phyloP scores from a whole-genome alignment of 768 basidiomycete species.

The Kwoniella europaea region DNA sequence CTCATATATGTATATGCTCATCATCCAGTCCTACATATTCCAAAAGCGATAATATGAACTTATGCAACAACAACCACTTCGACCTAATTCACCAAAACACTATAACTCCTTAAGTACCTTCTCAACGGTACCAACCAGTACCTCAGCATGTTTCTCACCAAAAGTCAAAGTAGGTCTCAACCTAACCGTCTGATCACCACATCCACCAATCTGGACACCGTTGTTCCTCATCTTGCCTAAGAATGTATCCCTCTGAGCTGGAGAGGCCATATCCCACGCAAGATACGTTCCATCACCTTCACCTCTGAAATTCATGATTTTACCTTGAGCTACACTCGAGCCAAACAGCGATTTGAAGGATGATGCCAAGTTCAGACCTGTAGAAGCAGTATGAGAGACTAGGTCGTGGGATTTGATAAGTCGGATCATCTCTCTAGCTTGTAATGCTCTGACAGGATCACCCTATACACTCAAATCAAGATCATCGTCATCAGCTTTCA shows the following conservation, averaged over 20 bases:
- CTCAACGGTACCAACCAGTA: slow-evolving; percentile 41
- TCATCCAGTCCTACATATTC: too few relatives aligned
- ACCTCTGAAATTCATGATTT: slow-evolving; percentile 52
- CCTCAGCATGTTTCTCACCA: slow-evolving; percentile 53
- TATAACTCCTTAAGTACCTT: slow-evolving; percentile 37
- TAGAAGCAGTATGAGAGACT: slow-evolving; percentile 55
- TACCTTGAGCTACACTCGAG: slow-evolving; percentile 19
- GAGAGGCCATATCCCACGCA: slow-evolving; percentile 57
- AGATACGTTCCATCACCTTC: slow-evolving; percentile 59
- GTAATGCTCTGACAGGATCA: slow-evolving; percentile 58
- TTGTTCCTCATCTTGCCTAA: slow-evolving; percentile 49
- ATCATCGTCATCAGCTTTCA: neutral
- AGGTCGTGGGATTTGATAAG: slow-evolving; percentile 58
- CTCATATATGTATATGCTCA: too few relatives aligned
- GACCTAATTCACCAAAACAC: neutral
- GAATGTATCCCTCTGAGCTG: slow-evolving; percentile 53
- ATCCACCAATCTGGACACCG: slow-evolving; percentile 60
- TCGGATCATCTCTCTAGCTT: slow-evolving; percentile 58
- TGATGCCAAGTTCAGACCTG: slow-evolving; percentile 42
- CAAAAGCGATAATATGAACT: too few relatives aligned
- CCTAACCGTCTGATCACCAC: slow-evolving; percentile 47
- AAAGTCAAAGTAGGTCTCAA: slow-evolving; percentile 59
- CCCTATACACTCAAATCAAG: slow-evolving; percentile 38
- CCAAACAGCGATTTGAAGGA: slow-evolving; percentile 26
- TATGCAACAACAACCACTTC: too few relatives aligned